phyloP scores from a whole-genome alignment of 1,139 yeast genomes.

The Candida dubliniensis region DNA sequence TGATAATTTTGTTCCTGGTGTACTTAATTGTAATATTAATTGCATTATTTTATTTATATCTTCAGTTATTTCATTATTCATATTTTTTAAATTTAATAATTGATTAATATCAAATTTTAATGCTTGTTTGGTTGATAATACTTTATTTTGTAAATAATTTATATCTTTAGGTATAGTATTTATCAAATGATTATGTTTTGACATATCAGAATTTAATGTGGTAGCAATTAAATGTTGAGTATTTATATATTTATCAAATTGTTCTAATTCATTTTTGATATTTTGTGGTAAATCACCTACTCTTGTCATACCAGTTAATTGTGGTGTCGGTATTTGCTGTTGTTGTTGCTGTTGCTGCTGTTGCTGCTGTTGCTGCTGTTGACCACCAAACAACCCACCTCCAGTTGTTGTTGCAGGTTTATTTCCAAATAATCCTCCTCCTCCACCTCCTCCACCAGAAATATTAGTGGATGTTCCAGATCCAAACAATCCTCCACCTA shows the following conservation, averaged over 20 bases:
- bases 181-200: constrained; percentile 67
- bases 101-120: constrained; percentile 46
- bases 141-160: constrained; percentile 62
- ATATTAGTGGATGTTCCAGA: no score
- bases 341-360: constrained; percentile 9
- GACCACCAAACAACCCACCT: constrained; percentile 21
- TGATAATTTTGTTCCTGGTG: constrained; percentile 66
- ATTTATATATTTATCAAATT: constrained; percentile 78
- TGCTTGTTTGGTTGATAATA: constrained; percentile 68
- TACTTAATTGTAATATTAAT: constrained; percentile 62
- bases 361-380: constrained; percentile 5
- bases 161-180: constrained; percentile 86
- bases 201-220: constrained; percentile 63
- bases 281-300: constrained; percentile 81
- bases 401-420: constrained; percentile 7
- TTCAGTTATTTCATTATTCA: constrained; percentile 60
- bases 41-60: constrained; percentile 71
- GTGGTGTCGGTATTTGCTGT: constrained; percentile 24
- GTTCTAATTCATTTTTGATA: constrained; percentile 73
- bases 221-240: constrained; percentile 83
- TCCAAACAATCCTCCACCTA: no score
- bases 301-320: constrained; percentile 80
- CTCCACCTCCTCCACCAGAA: no score
- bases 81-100: constrained; percentile 33
- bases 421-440: constrained; percentile 17